These are phyloP conservation scores for Cystobasidium slooffiae DNA, from an alignment of 1,284 basidiomycete genomes.

Conservation along the genomic window DNA sequence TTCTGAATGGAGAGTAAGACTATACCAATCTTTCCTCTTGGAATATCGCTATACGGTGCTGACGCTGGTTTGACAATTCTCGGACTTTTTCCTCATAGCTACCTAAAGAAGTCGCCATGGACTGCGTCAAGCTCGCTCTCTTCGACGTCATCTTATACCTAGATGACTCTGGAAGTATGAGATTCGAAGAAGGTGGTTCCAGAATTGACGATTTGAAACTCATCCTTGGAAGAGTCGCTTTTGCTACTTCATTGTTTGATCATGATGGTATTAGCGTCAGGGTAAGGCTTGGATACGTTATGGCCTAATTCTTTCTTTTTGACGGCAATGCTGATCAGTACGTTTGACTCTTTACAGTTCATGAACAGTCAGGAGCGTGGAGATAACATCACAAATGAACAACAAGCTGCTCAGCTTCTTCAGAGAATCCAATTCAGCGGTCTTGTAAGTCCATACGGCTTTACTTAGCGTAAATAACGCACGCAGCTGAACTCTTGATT, in stretches of 20 bases:
- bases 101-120: constrained; percentile 59
- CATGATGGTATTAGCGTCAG: constrained; percentile 58
- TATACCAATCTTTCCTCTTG: too few species aligned
- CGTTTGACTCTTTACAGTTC: constrained; percentile 54
- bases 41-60: too few species aligned
- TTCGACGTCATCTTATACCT: constrained; percentile 54
- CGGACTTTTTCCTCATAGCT: constrained; percentile 47
- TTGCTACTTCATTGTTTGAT: constrained; percentile 60
- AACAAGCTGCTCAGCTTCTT: constrained; percentile 57
- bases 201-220: constrained; percentile 57
- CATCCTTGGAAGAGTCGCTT: constrained; percentile 56
- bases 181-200: constrained; percentile 52
- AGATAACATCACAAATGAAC: constrained; percentile 59
- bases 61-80: neutral
- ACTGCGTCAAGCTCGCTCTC: constrained; percentile 58
- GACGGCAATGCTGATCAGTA: neutral
- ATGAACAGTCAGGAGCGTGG: constrained; percentile 60
- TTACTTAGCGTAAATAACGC: too few species aligned
- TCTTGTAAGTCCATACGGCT: constrained; percentile 42
- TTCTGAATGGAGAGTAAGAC: constrained; percentile 55
- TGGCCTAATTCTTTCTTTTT: neutral
- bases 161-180: constrained; percentile 57
- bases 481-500: too few species aligned
- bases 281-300: neutral
- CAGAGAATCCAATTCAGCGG: constrained; percentile 60